Percentiles rank a stretch among this genome's conserved stretches.
These are phyloP conservation scores for Fagopyrum homotropicum DNA, from an alignment of 148 eudicot species.

Conservation along the genomic window DNA sequence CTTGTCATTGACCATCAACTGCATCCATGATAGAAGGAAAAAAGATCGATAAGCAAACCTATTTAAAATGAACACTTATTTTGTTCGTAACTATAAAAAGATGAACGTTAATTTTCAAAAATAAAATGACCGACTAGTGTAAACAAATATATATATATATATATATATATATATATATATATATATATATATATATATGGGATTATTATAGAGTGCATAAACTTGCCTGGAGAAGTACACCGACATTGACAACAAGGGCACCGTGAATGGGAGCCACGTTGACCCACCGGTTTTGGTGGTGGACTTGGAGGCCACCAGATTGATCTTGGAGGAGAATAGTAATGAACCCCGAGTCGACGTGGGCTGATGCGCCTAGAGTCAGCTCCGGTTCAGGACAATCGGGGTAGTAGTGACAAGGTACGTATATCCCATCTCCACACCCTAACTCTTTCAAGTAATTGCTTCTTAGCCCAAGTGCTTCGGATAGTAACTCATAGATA, in stretches of 20 bases:
- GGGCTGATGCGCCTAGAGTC: not conserved
- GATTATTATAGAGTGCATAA: too few species aligned
- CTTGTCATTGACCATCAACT: not conserved
- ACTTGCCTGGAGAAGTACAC: not conserved
- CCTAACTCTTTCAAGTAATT: not conserved
- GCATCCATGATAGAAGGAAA: not conserved
- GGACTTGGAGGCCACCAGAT: not conserved
- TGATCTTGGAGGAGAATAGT: not conserved
- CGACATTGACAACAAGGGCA: not conserved
- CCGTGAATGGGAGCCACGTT: not conserved
- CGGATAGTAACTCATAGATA: too few species aligned
- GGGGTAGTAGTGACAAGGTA: slow-evolving; percentile 1
- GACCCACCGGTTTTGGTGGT: not conserved
- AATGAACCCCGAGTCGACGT: not conserved
- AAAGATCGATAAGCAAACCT: not conserved
- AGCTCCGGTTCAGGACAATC: not conserved
- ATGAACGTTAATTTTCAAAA: too few species aligned
- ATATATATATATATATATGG: too few species aligned
- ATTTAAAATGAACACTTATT: too few species aligned
- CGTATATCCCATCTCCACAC: not conserved
- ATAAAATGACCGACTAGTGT: too few species aligned
- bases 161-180: too few species aligned
- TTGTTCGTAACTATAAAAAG: too few species aligned
- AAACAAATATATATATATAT: too few species aligned
- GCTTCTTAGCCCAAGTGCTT: too few species aligned